Evolutionary conservation across 371 early-diverging fungal genomes (phyloP), one percentile per base, ranked within the genome.

Genomic region (Batkoa obscura): DNA sequence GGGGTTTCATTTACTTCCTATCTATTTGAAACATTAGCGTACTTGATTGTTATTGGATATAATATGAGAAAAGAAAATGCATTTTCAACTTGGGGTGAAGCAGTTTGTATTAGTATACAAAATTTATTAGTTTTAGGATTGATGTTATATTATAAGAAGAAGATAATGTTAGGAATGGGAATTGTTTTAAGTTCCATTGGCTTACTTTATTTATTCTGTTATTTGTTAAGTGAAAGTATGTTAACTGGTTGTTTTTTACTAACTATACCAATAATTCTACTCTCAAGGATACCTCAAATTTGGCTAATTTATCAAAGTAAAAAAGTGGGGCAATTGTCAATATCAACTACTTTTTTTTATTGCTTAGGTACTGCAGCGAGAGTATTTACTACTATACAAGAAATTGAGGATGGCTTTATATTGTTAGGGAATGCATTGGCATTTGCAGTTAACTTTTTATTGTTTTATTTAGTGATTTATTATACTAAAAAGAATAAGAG

Each of bases 81-180:
- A 35, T 90, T 94, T 61, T 84, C 84, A 38, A 94, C 95, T 3
- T 97, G 82, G 66, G 94, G 94, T 43, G 92, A 94, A 69, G 73
- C 76, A 15, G 61, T 77, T 62, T 82, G 83, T 55, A 79, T 94
- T 49, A 73, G 76, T 5, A 58, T 78, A 8, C 90, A 92, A 66
- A 89, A 93, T 66, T 57, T 83, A 45, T 57, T 80, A 13, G 86
- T 93, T 62, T 64, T 83, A 39, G 58, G 75, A n/a, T 69, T 90
- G 52, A 84, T 92, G 55, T 67, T 77, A 34, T 58, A 63, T 50
- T 84, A 86, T 65, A 57, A 62, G 8, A 69, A 76, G n/a, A 65
- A 59, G 23, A 23, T 23, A 23, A 23, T 23, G 23, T 23, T 55
- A 51, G 57, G 33, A 60, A 79, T 38, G 59, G 68, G 5, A 59